Evolutionary conservation across 805 yeast genomes (phyloP).

Genomic region (Wickerhamomyces canadensis): DNA sequence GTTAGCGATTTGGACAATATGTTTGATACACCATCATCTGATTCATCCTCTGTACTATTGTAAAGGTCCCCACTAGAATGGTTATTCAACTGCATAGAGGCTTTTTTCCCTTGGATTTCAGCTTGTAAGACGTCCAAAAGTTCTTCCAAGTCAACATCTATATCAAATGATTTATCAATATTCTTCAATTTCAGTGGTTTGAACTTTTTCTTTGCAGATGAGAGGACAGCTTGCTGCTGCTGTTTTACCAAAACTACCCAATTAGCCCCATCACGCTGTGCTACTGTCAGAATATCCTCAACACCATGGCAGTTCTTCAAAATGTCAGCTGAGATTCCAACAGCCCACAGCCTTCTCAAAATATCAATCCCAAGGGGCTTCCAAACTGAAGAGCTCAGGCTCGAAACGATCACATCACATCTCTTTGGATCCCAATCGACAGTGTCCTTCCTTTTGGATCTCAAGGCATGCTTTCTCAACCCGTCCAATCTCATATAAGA

Average conservation of each 20-base stretch:
- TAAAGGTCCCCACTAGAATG: slow-evolving; percentile 17
- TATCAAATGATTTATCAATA: slow-evolving; percentile 53
- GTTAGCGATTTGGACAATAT: slow-evolving; percentile 23
- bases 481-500: slow-evolving; percentile 36
- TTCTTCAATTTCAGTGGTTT: slow-evolving; percentile 76
- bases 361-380: slow-evolving; percentile 60
- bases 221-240: slow-evolving; percentile 30
- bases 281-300: slow-evolving; percentile 64
- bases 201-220: slow-evolving; percentile 42
- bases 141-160: slow-evolving; percentile 70
- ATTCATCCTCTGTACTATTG: slow-evolving; percentile 14
- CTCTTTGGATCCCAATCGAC: slow-evolving; percentile 51
- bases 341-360: slow-evolving; percentile 62
- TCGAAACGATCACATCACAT: slow-evolving; percentile 78
- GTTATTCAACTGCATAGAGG: not conserved
- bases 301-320: slow-evolving; percentile 38
- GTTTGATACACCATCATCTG: slow-evolving; percentile 21
- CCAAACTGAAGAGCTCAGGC: slow-evolving; percentile 53
- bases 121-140: slow-evolving; percentile 39
- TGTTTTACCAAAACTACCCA: slow-evolving; percentile 80
- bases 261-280: slow-evolving; percentile 63
- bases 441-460: slow-evolving; percentile 31
- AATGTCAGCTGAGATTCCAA: slow-evolving; percentile 75
- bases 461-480: slow-evolving; percentile 19
- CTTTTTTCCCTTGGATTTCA: slow-evolving; percentile 19